phyloP scores from a whole-genome alignment of 768 basidiomycete species.

The Hypholoma fasciculare region DNA sequence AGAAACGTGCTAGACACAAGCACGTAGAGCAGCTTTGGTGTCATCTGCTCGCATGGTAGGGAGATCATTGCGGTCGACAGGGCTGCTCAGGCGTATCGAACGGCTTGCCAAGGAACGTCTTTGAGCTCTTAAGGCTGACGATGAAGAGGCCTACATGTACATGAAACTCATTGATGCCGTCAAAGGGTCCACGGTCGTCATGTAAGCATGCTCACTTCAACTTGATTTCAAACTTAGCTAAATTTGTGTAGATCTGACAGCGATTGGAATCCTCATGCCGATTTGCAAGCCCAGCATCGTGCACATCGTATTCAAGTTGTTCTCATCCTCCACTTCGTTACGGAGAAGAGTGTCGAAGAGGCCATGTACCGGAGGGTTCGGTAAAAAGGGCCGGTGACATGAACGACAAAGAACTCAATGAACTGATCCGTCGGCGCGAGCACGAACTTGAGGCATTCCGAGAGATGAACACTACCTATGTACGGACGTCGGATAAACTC shows the following conservation, averaged over 20 bases:
- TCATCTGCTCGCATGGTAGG: conserved; percentile 83
- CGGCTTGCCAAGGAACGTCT: conserved; percentile 96
- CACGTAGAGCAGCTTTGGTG: conserved; percentile 88
- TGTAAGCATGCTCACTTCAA: conserved; percentile 49
- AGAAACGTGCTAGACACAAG: conserved; percentile 93
- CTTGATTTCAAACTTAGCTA: not conserved
- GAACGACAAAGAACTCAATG: conserved; percentile 94
- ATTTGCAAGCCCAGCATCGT: conserved; percentile 99
- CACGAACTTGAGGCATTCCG: conserved; percentile 77
- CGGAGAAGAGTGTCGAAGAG: conserved; percentile 97
- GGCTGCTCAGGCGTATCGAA: conserved; percentile 78
- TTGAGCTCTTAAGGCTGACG: conserved; percentile 94
- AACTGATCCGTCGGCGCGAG: conserved; percentile 84
- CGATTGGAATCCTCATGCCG: conserved; percentile 97
- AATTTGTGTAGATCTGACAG: conserved; percentile 63
- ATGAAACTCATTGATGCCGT: conserved; percentile 99
- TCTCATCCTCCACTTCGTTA: conserved; percentile 94
- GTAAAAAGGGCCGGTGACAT: conserved; percentile 89
- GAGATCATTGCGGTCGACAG: conserved; percentile 68
- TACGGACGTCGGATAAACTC: too few relatives aligned
- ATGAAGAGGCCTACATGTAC: conserved; percentile 89
- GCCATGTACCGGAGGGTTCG: conserved; percentile 95
- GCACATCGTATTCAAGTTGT: conserved; percentile 99
- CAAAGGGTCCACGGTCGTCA: conserved; percentile 97
- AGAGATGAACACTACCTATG: conserved; percentile 58